Evolutionary conservation across 1,284 basidiomycete species (phyloP), one percentile per base, ranked within the genome.

Genomic region (Boletellus deceptivus): DNA sequence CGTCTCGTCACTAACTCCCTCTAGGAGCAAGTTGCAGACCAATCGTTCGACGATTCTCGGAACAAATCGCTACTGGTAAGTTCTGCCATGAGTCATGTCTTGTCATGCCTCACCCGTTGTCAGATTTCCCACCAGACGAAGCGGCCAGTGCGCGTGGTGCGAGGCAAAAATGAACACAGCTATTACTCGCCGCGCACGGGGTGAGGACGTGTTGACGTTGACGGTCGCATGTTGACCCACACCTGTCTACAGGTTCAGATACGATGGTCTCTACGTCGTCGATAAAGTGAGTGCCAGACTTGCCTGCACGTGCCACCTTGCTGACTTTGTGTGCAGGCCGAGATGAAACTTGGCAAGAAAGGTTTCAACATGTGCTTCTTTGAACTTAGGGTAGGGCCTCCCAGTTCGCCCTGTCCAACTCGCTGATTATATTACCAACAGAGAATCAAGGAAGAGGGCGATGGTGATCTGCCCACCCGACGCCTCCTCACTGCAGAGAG

Each of bases 211-310:
- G 22, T 5, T 9, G 22, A n/a, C 17, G 18, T 25, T 6, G n/a
- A n/a, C n/a, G 5, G 22, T 13, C 29, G 14, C 33, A 6, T 36
- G 20, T 43, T 2, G 17, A 25, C 34, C 53, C 17, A 50, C 14
- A 17, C 36, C 42, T 6, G 10, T 38, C 31, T 22, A 10, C 18
- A 75, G 75, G 35, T 78, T 69, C 52, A 73, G 76, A 33, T 77
- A 78, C 46, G 75, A 78, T 47, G 76, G 75, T 1, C 64, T 78
- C 24, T 78, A 78, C 50, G 49, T 58, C 14, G 75, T 77, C 0
- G 67, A 68, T 22, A 54, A 48, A 1, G 65, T 68, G 17, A 25
- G 53, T 52, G 11, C 3, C 31, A 35, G 36, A 4, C 18, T 42
- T 49, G 13, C 14, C 5, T 45, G 41, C 9, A 0, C 2, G 2